Evolutionary conservation across 768 basidiomycete species (phyloP).

Genomic region (Leccinum imitatum): DNA sequence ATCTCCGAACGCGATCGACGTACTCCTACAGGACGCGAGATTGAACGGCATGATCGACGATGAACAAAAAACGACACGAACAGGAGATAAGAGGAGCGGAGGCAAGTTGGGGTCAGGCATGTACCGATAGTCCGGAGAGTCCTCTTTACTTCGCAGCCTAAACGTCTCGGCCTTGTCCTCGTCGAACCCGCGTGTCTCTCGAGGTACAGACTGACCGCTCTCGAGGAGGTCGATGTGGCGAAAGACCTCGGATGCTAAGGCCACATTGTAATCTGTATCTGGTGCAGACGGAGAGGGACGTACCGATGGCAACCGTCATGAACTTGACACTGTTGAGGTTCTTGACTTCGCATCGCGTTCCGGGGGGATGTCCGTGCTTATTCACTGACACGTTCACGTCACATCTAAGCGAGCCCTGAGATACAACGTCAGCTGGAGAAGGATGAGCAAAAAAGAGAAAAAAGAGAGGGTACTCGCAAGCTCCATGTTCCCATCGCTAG

Average conservation of each 20-base stretch:
- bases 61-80: constrained; percentile 20
- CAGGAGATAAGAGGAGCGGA: constrained; percentile 57
- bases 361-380: constrained; percentile 54
- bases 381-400: constrained; percentile 96
- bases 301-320: constrained; percentile 83
- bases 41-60: background rate
- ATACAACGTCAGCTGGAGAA: constrained; percentile 2
- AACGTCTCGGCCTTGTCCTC: constrained; percentile 81
- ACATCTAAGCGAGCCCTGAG: constrained; percentile 87
- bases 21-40: constrained; percentile 49
- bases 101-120: constrained; percentile 98
- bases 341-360: constrained; percentile 94
- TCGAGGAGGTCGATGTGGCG: constrained; percentile 69
- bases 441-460: background rate
- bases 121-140: constrained; percentile 94
- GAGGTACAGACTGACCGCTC: constrained; percentile 46
- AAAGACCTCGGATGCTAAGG: constrained; percentile 76
- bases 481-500: constrained; percentile 97
- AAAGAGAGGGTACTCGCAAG: constrained; percentile 50
- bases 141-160: constrained; percentile 83
- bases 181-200: constrained; percentile 92
- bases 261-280: background rate
- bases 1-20: constrained; percentile 47
- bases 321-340: constrained; percentile 92
- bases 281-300: constrained; percentile 20